Percentiles rank a stretch among this genome's conserved stretches.
phyloP scores from a whole-genome alignment of 1,284 basidiomycete genomes.

The Coniophora puteana region DNA sequence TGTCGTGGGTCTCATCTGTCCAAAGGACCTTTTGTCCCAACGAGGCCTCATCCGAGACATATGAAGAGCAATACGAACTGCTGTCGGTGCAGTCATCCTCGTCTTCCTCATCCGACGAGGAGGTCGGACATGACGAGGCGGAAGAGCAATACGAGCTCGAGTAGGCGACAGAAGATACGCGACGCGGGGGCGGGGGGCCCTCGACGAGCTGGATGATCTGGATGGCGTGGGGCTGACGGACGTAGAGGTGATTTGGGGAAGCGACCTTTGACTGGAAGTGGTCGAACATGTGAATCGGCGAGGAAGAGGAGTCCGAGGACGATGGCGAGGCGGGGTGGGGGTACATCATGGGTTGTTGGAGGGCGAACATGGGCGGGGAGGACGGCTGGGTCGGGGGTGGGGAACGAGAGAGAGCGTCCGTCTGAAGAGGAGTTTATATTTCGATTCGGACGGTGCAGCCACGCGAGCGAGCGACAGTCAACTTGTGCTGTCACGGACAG shows the following conservation, averaged over 20 bases:
- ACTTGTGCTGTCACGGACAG: constrained; percentile 13
- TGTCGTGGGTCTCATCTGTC: constrained; percentile 48
- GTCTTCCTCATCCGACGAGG: constrained; percentile 36
- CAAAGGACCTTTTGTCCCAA: constrained; percentile 16
- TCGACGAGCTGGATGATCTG: constrained; percentile 75
- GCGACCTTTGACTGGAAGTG: constrained; percentile 31
- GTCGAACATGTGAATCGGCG: constrained; percentile 22
- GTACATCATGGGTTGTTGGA: constrained; percentile 27
- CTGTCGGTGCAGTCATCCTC: constrained; percentile 44
- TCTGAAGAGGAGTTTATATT: constrained; percentile 5
- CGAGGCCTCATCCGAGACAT: constrained; percentile 27
- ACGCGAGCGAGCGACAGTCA: constrained; percentile 25
- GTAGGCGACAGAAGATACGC: constrained; percentile 39
- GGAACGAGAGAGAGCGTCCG: constrained; percentile 9
- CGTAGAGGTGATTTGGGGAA: constrained; percentile 40
- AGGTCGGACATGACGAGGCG: constrained; percentile 32
- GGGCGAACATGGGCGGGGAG: constrained; percentile 18
- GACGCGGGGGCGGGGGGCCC: constrained; percentile 53
- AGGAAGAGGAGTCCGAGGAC: constrained; percentile 24
- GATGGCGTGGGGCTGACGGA: constrained; percentile 48
- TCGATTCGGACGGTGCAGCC: constrained; percentile 19
- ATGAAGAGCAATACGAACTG: constrained; percentile 69
- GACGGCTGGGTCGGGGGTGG: constrained; percentile 9
- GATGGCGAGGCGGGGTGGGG: too few relatives aligned
- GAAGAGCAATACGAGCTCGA: constrained; percentile 33